Base-by-base conservation (phyloP, 2,329 filamentous ascomycete species). In the Stachybotrys chlorohalonatus region DNA sequence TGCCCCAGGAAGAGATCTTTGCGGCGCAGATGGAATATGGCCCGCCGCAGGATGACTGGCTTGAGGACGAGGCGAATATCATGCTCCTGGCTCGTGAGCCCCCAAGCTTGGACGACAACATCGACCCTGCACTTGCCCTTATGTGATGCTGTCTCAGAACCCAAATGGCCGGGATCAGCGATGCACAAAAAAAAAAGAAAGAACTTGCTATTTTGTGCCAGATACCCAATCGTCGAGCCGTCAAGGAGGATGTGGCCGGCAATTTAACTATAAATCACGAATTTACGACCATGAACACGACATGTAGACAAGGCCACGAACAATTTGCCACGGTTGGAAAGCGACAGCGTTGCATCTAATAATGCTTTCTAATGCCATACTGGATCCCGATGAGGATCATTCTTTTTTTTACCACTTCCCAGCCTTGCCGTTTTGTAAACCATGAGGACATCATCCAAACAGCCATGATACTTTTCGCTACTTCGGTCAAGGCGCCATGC, bases 41-140 rank as follows among this genome's bases (percentile, higher is more conserved):
- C 11, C 58, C 60, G 24, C 57, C 62, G n/a, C 67, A 68, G 24
- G 68, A 72, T 42, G 72, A 74, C 17, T 78, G 75, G 75, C 66
- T 68, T 9, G 67, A 71, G 48, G 74, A 76, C 30, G 74, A 77
- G 53, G 67, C 68, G 7, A 74, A 73, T 55, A 74, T 78, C 57
- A 64, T 74, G 47, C 66, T 70, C 15, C 62, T 77, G 13, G 63
- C 70, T 13, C 61, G 66, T 7, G 64, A 68, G 15, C 54, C 64
- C 15, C 46, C 62, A 1, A 56, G 52, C 2, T 53, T 62, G 31
- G 64, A 69, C 51, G 31, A 55, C 15, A 58, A 62, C 32, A 63
- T 73, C 17, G 70, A 73, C 46, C 70, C 70, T 31, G 61, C 63
- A 11, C 60, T 73, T 9, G 60, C 57, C 15, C 15, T 49, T 5